Evolutionary conservation across 1,284 basidiomycete genomes (phyloP), one percentile per base, ranked within the genome.

Genomic region (Ustilago nuda): DNA sequence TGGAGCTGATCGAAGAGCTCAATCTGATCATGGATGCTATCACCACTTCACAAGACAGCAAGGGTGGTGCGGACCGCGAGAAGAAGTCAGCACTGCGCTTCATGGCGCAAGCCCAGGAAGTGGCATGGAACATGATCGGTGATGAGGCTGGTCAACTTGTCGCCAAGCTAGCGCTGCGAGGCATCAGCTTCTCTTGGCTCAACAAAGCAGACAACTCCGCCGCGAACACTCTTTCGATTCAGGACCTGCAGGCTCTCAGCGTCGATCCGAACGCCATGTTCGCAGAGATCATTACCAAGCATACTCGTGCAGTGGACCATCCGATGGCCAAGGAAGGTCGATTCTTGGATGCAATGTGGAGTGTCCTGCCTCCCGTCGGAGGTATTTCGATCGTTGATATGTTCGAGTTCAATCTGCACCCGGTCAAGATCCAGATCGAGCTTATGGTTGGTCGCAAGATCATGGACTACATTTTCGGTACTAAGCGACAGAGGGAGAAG

Each of bases 91-190:
- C 94, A 1, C 88, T 95, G 43, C 89, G 93, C 46, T 87, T 98
- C 30, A 92, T 93, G 77, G 91, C 94, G 0, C 91, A 91, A 6
- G 94, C 94, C 0, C 90, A 92, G 9, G 93, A 95, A 83, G 91
- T 99, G 57, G 94, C 93, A 0, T 99, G 95, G 95, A 90, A 91
- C 77, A 97, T 99, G 94, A 88, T 97, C 39, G 93, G 94, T 73
- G 89, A 91, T 62, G 87, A 90, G 27, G 79, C 77, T 41, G 89
- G 89, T 50, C 90, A 92, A 57, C 89, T 95, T 36, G 89, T 98
- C 1, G 92, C 94, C 35, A 97, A 98, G 87, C 89, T 98, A 54
- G 92, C 93, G 17, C 90, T 97, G 61, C 90, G 91, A 57, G 89
- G 91, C 66, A 92, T 92, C 75, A 89, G 93, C 76, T 95, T 92